Evolutionary conservation across 345 rosid species (phyloP).

Genomic region (Balakata baccata): DNA sequence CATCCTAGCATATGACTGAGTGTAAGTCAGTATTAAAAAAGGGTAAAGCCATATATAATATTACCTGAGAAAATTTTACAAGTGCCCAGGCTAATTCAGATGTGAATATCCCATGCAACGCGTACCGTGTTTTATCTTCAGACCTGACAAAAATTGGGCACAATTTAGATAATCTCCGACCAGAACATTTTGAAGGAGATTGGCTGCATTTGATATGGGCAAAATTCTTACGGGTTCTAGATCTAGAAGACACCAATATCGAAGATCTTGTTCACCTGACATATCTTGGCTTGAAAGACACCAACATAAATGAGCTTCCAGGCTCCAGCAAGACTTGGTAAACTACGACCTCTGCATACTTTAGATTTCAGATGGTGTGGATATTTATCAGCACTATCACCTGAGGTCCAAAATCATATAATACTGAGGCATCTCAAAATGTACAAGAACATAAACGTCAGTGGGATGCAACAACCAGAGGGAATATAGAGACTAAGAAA

Average conservation of each 20-base stretch:
- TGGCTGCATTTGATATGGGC: conserved; percentile 35
- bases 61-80: conserved; percentile 5
- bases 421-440: conserved; percentile 35
- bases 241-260: conserved; percentile 32
- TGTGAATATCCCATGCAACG: conserved; percentile 9
- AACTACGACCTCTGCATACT: conserved; percentile 29
- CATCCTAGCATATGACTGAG: no score
- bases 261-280: conserved; percentile 40
- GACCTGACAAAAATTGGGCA: conserved; percentile 17
- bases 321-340: conserved; percentile 27
- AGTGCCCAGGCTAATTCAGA: conserved; percentile 13
- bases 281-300: conserved; percentile 37
- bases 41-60: no score
- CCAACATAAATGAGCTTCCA: conserved; percentile 33
- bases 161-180: conserved; percentile 17
- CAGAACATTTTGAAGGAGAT: conserved; percentile 26
- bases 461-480: conserved; percentile 29
- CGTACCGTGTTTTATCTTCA: conserved; percentile 23
- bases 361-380: conserved; percentile 38
- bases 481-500: conserved; percentile 31
- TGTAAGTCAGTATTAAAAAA: no score
- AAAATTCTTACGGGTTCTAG: conserved; percentile 31
- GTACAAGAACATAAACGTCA: conserved; percentile 22
- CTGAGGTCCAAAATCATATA: conserved; percentile 22
- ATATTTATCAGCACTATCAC: conserved; percentile 18